These are phyloP conservation scores for Juncus inflexus DNA, from an alignment of 176 grass and related monocot species.

Conservation along the genomic window DNA sequence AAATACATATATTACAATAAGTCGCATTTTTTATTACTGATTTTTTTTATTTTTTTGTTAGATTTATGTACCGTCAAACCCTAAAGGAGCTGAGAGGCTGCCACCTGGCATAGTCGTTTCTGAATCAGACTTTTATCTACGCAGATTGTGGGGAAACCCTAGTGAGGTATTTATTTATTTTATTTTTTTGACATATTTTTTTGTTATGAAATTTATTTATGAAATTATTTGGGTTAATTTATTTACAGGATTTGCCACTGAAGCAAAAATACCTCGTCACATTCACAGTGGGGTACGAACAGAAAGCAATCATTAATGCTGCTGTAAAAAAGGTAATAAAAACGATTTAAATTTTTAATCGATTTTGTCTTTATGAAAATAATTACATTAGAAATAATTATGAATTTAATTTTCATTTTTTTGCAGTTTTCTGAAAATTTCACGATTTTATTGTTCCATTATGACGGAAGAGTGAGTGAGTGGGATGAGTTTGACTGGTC, in stretches of 20 bases:
- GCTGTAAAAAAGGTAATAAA: constrained; percentile 41
- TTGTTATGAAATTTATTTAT: background rate
- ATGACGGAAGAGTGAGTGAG: constrained; percentile 46
- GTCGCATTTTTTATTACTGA: no score
- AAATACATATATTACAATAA: no score
- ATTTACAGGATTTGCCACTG: constrained; percentile 30
- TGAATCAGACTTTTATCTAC: constrained; percentile 45
- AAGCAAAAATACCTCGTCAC: constrained; percentile 41
- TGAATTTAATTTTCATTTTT: constrained; percentile 1
- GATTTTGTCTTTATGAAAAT: background rate
- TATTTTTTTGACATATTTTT: background rate
- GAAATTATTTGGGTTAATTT: background rate
- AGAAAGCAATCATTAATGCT: constrained; percentile 37
- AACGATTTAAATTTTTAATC: constrained; percentile 2
- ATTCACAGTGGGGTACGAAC: constrained; percentile 38
- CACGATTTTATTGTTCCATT: constrained; percentile 50
- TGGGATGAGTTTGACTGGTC: constrained; percentile 59
- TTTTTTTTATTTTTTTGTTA: constrained; percentile 6
- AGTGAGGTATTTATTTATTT: constrained; percentile 25
- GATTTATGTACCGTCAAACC: constrained; percentile 30
- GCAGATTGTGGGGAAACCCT: constrained; percentile 50
- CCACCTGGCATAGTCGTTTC: constrained; percentile 28
- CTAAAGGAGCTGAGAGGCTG: constrained; percentile 36
- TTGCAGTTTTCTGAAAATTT: constrained; percentile 57
- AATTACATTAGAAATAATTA: background rate